Evolutionary conservation across 345 rosid genomes (phyloP).

Genomic region (Salix dunnii): DNA sequence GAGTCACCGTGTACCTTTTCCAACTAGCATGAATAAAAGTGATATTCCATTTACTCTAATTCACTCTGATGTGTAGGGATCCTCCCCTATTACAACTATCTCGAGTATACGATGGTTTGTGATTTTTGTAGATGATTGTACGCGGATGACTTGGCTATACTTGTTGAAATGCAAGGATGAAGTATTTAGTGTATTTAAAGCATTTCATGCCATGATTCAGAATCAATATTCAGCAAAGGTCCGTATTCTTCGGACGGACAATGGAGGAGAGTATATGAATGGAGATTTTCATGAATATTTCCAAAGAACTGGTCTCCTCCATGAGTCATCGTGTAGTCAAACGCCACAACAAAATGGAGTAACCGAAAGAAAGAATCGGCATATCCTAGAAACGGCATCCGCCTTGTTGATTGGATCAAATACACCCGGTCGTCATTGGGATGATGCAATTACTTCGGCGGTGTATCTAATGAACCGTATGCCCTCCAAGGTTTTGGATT

Average conservation of each 20-base stretch:
- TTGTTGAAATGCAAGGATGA: too few species aligned
- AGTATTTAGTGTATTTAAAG: too few species aligned
- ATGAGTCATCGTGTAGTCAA: not conserved
- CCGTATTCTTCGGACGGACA: not conserved
- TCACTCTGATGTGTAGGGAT: too few species aligned
- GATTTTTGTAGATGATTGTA: too few species aligned
- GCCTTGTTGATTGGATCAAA: not conserved
- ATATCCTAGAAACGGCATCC: not conserved
- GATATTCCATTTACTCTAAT: too few species aligned
- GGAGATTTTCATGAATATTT: not conserved
- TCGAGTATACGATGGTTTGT: too few species aligned
- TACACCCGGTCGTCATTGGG: not conserved
- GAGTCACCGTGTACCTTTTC: too few species aligned
- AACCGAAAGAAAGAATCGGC: not conserved
- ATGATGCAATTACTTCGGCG: not conserved
- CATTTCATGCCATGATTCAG: not conserved
- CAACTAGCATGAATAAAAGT: too few species aligned
- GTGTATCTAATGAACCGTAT: not conserved
- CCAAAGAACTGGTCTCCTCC: not conserved
- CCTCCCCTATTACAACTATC: too few species aligned
- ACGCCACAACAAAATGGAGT: not conserved
- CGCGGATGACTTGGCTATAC: too few species aligned
- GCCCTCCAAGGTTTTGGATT: not conserved
- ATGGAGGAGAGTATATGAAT: not conserved
- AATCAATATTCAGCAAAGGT: not conserved